phyloP scores from a whole-genome alignment of 1,284 basidiomycete genomes.

The Ceratobasidium sp. region DNA sequence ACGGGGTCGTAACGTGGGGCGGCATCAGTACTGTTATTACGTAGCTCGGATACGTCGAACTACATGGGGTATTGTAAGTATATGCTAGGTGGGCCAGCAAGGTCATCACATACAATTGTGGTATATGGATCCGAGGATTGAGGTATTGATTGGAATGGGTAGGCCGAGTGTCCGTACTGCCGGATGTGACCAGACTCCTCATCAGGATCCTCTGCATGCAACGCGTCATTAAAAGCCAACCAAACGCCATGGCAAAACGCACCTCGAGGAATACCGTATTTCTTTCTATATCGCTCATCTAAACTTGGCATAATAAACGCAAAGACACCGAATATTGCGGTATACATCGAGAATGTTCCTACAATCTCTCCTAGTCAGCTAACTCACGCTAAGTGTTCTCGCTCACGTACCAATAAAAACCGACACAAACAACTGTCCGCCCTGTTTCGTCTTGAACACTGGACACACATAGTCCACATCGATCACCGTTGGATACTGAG shows the following conservation, averaged over 20 bases:
- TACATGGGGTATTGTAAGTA: background rate
- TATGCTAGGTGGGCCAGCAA: no score
- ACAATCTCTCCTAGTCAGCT: background rate
- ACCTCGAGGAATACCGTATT: no score
- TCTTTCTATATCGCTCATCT: conserved; percentile 24
- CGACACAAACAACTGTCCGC: conserved; percentile 15
- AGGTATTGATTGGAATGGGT: conserved; percentile 5
- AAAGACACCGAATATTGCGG: conserved; percentile 18
- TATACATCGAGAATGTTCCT: conserved; percentile 37
- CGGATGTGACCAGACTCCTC: background rate
- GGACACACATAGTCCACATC: conserved; percentile 37
- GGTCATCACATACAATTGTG: background rate
- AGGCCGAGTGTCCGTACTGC: background rate
- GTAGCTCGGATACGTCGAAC: conserved; percentile 28
- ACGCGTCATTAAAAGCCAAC: background rate
- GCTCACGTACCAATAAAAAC: conserved; percentile 27
- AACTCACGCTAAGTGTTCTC: no score
- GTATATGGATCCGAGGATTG: conserved; percentile 21
- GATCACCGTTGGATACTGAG: conserved; percentile 28
- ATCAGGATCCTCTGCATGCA: background rate
- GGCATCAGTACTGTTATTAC: conserved; percentile 3
- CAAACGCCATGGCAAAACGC: no score
- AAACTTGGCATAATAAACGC: conserved; percentile 10
- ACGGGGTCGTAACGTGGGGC: conserved; percentile 29
- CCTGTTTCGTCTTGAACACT: conserved; percentile 11